Evolutionary conservation across 1,284 basidiomycete genomes (phyloP), one percentile per base, ranked within the genome.

Genomic region (Vanrija humicola): DNA sequence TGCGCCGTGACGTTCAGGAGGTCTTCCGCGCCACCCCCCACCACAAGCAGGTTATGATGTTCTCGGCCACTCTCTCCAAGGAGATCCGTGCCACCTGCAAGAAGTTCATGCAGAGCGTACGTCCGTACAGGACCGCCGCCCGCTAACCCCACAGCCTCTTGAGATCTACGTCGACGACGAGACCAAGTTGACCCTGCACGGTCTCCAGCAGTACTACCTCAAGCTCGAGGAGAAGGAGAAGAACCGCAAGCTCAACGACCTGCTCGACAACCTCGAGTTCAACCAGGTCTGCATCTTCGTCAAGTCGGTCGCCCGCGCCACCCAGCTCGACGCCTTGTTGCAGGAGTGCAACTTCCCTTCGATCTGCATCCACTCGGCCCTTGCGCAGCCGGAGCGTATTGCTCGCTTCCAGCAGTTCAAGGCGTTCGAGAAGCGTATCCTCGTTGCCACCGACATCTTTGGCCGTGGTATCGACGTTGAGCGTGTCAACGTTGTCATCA

Each of bases 1-100:
- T 99, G 96, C 95, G 96, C 78, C 90, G 96, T 69, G 96, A 99
- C 77, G 95, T 99, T 61, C 96, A 99, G 84, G 96, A 99, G 81
- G 98, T 99, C 71, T 99, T 98, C 86, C 88, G 94, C 68, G 85
- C 92, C 16, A 98, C 96, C n/a, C 96, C 96, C 55, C 95, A 97
- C 79, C 93, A 97, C 84, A 99, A 99, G 82, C 96, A 99, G 83
- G 96, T 99, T 64, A 98, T 98, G 96, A 98, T 99, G 96, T 99
- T 99, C 83, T 95, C 91, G 68, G 96, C 96, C 46, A 99, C 96
- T 1, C 81, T 99, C 59, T 86, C 92, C 55, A 98, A 98, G 82
- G 96, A 98, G 64, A 95, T 98, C 59, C 85, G 96, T 55, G 84
- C 87, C 7, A 98, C 94, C 0, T 99, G 96, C 85, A 98, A 98